phyloP scores from a whole-genome alignment of 305 asterid species.

The Fraxinus platypoda region DNA sequence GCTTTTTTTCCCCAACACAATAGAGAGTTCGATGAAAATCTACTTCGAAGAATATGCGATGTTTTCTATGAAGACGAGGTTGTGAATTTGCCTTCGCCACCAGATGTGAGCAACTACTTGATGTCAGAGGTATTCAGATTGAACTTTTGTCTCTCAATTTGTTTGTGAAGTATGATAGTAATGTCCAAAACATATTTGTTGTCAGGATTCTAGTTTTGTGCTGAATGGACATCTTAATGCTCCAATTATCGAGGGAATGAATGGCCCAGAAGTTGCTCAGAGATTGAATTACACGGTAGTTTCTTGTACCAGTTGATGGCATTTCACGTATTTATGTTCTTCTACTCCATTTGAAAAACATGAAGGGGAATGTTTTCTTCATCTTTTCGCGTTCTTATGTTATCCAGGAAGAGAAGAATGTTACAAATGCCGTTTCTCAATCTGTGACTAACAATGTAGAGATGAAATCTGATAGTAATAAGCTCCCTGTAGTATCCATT shows the following conservation, averaged over 20 bases:
- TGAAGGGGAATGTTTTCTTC: slow-evolving; percentile 11
- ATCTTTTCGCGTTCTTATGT: slow-evolving; percentile 13
- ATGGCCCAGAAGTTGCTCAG: slow-evolving; percentile 74
- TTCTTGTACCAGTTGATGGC: slow-evolving; percentile 19
- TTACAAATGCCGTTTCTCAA: slow-evolving; percentile 37
- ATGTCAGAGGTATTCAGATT: slow-evolving; percentile 67
- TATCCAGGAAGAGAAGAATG: slow-evolving; percentile 71
- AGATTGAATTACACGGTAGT: slow-evolving; percentile 57
- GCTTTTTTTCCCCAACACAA: slow-evolving; percentile 19
- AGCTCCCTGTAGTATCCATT: slow-evolving; percentile 44
- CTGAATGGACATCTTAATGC: slow-evolving; percentile 62
- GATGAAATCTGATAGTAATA: slow-evolving; percentile 53
- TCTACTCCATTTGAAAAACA: background rate
- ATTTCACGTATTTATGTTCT: slow-evolving; percentile 4
- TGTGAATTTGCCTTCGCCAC: slow-evolving; percentile 65
- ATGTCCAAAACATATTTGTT: slow-evolving; percentile 16
- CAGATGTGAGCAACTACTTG: slow-evolving; percentile 92
- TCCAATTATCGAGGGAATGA: slow-evolving; percentile 74
- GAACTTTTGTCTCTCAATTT: background rate
- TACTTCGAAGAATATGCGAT: slow-evolving; percentile 59
- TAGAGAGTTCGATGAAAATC: slow-evolving; percentile 86
- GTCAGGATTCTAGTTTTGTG: slow-evolving; percentile 68
- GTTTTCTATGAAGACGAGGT: slow-evolving; percentile 81
- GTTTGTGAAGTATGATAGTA: slow-evolving; percentile 5
- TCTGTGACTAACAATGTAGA: slow-evolving; percentile 45